phyloP scores from a whole-genome alignment of 768 basidiomycete genomes.

The Pleurotus tuoliensis region DNA sequence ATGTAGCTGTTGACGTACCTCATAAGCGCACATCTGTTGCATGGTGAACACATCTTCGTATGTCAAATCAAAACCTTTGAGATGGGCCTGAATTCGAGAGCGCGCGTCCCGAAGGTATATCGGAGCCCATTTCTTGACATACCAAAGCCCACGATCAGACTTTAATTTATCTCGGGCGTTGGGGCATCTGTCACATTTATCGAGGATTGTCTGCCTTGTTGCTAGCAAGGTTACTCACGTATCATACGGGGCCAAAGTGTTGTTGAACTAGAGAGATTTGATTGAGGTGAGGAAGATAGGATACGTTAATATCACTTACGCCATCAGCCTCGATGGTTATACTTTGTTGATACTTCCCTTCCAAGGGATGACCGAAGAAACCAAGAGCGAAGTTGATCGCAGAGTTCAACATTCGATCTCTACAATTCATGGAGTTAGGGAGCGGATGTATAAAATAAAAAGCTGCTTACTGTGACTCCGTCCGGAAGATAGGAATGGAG shows the following conservation, averaged over 20 bases:
- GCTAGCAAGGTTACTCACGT: slow-evolving; percentile 39
- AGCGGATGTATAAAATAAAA: background rate
- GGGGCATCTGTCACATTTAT: slow-evolving; percentile 41
- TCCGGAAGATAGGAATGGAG: slow-evolving; percentile 74
- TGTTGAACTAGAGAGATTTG: slow-evolving; percentile 54
- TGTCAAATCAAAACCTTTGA: slow-evolving; percentile 60
- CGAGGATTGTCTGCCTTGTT: no score
- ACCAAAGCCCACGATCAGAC: slow-evolving; percentile 52
- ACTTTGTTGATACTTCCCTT: slow-evolving; percentile 70
- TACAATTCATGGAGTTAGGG: slow-evolving; percentile 17
- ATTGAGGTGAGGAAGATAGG: slow-evolving; percentile 8
- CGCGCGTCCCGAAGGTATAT: slow-evolving; percentile 70
- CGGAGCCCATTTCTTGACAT: slow-evolving; percentile 60
- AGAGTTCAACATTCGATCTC: slow-evolving; percentile 70
- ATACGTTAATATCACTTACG: slow-evolving; percentile 30
- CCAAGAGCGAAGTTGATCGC: slow-evolving; percentile 68
- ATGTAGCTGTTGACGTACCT: slow-evolving; percentile 38
- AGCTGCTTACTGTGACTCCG: slow-evolving; percentile 60
- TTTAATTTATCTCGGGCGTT: slow-evolving; percentile 51
- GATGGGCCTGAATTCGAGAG: slow-evolving; percentile 50
- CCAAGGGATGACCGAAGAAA: slow-evolving; percentile 73
- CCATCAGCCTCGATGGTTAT: slow-evolving; percentile 66
- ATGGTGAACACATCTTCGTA: slow-evolving; percentile 71
- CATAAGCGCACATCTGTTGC: slow-evolving; percentile 84
- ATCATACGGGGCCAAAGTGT: slow-evolving; percentile 81